Evolutionary conservation across 2,329 filamentous ascomycete species (phyloP).

Genomic region (Aspergillus calidoustus): DNA sequence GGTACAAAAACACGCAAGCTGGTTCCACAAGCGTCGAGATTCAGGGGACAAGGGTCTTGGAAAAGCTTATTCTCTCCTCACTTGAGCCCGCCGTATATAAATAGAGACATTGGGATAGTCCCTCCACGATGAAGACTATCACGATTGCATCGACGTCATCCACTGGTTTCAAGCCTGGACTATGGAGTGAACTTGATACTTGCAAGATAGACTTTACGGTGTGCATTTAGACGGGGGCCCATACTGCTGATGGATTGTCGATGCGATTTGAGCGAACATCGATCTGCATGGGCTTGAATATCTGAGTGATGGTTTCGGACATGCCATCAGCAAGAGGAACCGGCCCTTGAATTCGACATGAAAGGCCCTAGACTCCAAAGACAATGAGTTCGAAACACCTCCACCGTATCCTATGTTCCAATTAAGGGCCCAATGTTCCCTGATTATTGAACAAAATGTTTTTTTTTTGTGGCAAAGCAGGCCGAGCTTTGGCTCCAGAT

Average conservation of each 20-base stretch:
- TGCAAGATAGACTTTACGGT: not conserved
- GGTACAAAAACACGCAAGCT: slow-evolving; percentile 26
- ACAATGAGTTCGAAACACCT: not conserved
- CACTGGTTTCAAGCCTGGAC: not conserved
- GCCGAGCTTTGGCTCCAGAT: not conserved
- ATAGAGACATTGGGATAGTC: slow-evolving; percentile 14
- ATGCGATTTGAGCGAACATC: not conserved
- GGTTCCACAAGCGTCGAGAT: slow-evolving; percentile 22
- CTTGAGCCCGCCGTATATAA: slow-evolving; percentile 16
- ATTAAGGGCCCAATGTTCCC: not conserved
- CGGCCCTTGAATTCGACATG: not conserved
- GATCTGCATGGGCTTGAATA: too few relatives aligned
- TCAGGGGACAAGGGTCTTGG: slow-evolving; percentile 17
- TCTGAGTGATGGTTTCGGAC: too few relatives aligned
- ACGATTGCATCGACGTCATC: not conserved
- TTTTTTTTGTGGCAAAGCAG: not conserved
- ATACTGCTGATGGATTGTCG: not conserved
- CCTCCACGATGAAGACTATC: not conserved
- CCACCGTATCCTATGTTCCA: not conserved
- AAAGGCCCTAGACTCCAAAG: not conserved
- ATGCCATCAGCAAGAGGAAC: too few relatives aligned
- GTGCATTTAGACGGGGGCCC: not conserved
- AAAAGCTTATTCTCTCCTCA: slow-evolving; percentile 22
- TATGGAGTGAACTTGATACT: not conserved
- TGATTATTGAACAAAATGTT: not conserved